Evolutionary conservation across 1,284 basidiomycete species (phyloP), one percentile per base, ranked within the genome.

Genomic region (Cystobasidiaceae sp.): DNA sequence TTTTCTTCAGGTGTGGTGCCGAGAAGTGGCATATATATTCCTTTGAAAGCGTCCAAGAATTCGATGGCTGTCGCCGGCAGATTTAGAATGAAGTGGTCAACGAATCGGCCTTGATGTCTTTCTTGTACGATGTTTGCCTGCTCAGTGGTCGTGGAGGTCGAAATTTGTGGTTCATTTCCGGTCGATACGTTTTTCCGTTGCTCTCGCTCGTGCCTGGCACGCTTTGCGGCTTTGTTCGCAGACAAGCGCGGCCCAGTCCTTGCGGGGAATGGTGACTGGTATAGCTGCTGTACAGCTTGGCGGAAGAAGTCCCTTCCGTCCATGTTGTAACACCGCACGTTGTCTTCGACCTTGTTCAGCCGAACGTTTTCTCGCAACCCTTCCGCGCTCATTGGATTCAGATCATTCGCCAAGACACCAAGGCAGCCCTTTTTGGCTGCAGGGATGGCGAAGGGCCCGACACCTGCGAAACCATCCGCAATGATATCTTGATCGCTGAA

Each of bases 51-150:
- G 73, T 90, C 88, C 61, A 99, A 80, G 78, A 98, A 97, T 55
- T 85, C 82, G 66, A 97, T 84, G 0, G 94, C 93, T 27, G 86
- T 87, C 67, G 90, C 92, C 2, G 96, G 96, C 23, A 99, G 81
- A 77, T 99, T 99, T 92, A 99, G 96, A 19, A 97, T 86, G 74
- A 90, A 96, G 76, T 97, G 94, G 23, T 85, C 81, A 69, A 93
- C 84, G 32, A 82, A 79, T 61, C 80, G 80, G 25, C 69, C 66
- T 2, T 4, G 76, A 73, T 15, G 71, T n/a, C n/a, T n/a, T n/a
- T n/a, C n/a, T n/a, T n/a, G n/a, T n/a, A n/a, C n/a, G n/a, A n/a
- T n/a, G n/a, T n/a, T n/a, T n/a, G n/a, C 21, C 13, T 25, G 27
- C 28, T 23, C 23, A 2, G 48, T 41, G 17, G 44, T n/a, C 23